These are phyloP conservation scores for Moesziomyces sp. DNA, from an alignment of 1,284 basidiomycete species.

Conservation along the genomic window DNA sequence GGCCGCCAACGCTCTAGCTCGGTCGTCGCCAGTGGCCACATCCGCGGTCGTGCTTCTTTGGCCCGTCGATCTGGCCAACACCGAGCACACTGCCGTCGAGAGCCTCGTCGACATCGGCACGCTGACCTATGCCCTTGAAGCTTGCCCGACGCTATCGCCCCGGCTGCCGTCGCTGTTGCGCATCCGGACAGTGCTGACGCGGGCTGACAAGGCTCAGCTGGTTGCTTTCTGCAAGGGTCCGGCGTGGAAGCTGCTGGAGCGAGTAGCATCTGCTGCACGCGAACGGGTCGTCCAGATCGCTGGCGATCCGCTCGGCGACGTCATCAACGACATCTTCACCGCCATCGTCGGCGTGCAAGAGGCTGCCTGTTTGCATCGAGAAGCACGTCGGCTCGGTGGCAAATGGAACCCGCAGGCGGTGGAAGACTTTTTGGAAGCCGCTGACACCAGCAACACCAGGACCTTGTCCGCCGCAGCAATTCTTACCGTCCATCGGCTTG, in stretches of 20 bases:
- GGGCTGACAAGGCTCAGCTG: conserved; percentile 1
- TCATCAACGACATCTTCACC: conserved; percentile 33
- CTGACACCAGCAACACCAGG: conserved; percentile 12
- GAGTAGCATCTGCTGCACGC: conserved; percentile 8
- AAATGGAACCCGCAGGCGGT: not conserved
- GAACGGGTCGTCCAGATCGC: not conserved
- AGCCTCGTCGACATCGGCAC: conserved; percentile 22
- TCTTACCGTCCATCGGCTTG: conserved; percentile 15
- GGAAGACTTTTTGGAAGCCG: conserved; percentile 4
- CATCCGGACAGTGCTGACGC: conserved; percentile 19
- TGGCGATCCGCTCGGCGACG: conserved; percentile 17
- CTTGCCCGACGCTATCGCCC: conserved; percentile 67
- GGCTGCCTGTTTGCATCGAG: conserved; percentile 6
- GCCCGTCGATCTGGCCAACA: conserved; percentile 18
- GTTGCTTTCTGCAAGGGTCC: conserved; percentile 12
- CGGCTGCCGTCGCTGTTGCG: conserved; percentile 26
- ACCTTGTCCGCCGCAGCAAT: conserved; percentile 14
- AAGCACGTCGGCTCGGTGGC: not conserved
- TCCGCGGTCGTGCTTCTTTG: conserved; percentile 24
- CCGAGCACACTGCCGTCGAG: conserved; percentile 19
- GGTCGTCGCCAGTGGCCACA: conserved; percentile 20
- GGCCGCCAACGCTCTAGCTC: conserved; percentile 22
- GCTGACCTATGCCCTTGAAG: conserved; percentile 75
- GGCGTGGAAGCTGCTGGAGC: conserved; percentile 25
- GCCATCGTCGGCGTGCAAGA: conserved; percentile 15